Evolutionary conservation across 192 early-diverging fungal species (phyloP), one percentile per base, ranked within the genome.

Genomic region (Phycomyces nitens): DNA sequence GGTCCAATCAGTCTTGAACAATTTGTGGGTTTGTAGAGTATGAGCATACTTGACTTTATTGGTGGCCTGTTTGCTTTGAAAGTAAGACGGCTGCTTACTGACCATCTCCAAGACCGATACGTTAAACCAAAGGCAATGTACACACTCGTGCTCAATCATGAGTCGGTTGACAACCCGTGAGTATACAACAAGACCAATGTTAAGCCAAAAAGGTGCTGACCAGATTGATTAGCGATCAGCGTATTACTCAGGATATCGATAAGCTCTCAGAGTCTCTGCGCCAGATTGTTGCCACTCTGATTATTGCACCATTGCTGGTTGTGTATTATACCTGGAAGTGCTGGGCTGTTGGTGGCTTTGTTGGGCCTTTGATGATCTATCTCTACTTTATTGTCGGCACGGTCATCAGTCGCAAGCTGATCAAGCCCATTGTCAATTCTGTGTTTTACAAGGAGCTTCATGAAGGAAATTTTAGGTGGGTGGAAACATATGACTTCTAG

Each of bases 201-300:
- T n/a, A 34, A 34, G 29, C 2, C 2, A 34, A 7, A 34, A 34
- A 34, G 29, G 3, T 34, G 29, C 2, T 34, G 3, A 5, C 7
- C 7, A 34, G 29, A 7, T 2, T 53, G 18, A 26, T 9, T 68
- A 83, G 82, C 14, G 95, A 97, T 67, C 92, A 94, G 72, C 85
- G 94, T 15, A 92, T 95, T 41, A 82, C 94, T 16, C 92, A 94
- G 73, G 95, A 97, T 70, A 83, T 94, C 39, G 93, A 92, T 67
- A 88, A 87, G 52, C 84, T 97, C 38, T 47, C 90, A 16, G 85
- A 86, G 16, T 73, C 85, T 40, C 60, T 89, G 6, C 61, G 81
- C 9, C 55, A 76, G 26, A 82, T 91, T 38, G 50, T 82, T 20
- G 74, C 82, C 21, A 80, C 90, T 41, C 68, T 92, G 8, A 73